Percentiles rank a stretch among this genome's conserved stretches.
Conservation (phyloP, 1,284 basidiomycete genomes). For the Ceratobasidium sp. region DNA sequence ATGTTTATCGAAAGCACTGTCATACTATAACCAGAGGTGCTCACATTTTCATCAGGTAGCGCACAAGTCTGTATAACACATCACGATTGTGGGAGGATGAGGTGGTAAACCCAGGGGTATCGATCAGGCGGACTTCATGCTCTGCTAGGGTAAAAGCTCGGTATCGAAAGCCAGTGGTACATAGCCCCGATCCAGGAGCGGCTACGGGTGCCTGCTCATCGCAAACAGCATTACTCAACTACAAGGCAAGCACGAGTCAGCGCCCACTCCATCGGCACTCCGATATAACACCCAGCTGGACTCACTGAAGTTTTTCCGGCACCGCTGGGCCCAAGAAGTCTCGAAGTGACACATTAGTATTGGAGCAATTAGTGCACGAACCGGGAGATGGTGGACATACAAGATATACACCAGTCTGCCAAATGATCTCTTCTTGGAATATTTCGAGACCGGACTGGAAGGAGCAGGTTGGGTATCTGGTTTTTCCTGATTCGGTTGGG, state of each 20-base stretch:
- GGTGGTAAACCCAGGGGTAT: conserved; percentile 28
- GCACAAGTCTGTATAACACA: background rate
- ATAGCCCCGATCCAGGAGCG: background rate
- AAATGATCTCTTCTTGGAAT: background rate
- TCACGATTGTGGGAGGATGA: background rate
- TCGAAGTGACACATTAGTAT: background rate
- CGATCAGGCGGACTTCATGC: background rate
- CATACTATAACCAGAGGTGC: background rate
- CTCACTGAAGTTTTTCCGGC: conserved; percentile 26
- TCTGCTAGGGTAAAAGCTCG: background rate
- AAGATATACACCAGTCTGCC: background rate
- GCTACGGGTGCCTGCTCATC: background rate
- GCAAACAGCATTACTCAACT: conserved; percentile 27
- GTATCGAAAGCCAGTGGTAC: conserved; percentile 7
- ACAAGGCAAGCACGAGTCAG: background rate
- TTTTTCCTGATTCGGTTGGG: background rate
- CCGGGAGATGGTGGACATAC: background rate
- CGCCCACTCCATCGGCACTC: too few relatives aligned
- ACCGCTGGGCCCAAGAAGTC: conserved; percentile 25
- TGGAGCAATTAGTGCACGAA: background rate
- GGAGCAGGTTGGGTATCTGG: background rate
- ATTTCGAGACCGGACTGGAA: background rate
- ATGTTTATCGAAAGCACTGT: background rate
- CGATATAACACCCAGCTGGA: background rate
- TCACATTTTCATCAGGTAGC: background rate